Conservation (phyloP, 1,284 basidiomycete species). For the Heimioporus punctisporus region DNA sequence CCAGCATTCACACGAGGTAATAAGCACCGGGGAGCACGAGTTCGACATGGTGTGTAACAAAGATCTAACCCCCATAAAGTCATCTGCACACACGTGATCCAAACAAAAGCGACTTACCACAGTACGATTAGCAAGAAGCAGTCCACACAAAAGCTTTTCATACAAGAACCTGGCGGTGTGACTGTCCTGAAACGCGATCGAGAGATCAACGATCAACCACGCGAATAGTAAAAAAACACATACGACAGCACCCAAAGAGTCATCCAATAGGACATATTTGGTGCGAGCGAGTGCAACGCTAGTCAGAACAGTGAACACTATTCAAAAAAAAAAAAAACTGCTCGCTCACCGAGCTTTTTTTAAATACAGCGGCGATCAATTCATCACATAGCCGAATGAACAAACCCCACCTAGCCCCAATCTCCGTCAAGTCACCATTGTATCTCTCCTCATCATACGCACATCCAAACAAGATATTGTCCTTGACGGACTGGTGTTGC, state of each 20-base stretch:
- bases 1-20: slow-evolving; percentile 62
- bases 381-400: neutral
- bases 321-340: too few relatives aligned
- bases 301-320: neutral
- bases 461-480: slow-evolving; percentile 52
- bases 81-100: neutral
- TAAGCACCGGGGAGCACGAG: slow-evolving; percentile 58
- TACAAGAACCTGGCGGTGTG: slow-evolving; percentile 61
- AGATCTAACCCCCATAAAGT: slow-evolving; percentile 38
- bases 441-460: slow-evolving; percentile 45
- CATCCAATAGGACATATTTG: slow-evolving; percentile 57
- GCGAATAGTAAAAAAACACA: too few relatives aligned
- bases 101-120: slow-evolving; percentile 41
- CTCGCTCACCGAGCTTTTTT: slow-evolving; percentile 49
- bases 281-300: slow-evolving; percentile 61
- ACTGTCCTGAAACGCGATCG: too few relatives aligned
- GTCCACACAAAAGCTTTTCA: slow-evolving; percentile 54
- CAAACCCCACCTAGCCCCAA: slow-evolving; percentile 33
- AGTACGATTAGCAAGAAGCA: slow-evolving; percentile 57
- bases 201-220: too few relatives aligned
- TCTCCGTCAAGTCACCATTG: slow-evolving; percentile 33
- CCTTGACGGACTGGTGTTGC: slow-evolving; percentile 44
- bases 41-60: slow-evolving; percentile 70
- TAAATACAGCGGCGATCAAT: slow-evolving; percentile 9
- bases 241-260: slow-evolving; percentile 60